Conservation (phyloP, 129 eudicot genomes). For the Oenanthe sinensis region DNA sequence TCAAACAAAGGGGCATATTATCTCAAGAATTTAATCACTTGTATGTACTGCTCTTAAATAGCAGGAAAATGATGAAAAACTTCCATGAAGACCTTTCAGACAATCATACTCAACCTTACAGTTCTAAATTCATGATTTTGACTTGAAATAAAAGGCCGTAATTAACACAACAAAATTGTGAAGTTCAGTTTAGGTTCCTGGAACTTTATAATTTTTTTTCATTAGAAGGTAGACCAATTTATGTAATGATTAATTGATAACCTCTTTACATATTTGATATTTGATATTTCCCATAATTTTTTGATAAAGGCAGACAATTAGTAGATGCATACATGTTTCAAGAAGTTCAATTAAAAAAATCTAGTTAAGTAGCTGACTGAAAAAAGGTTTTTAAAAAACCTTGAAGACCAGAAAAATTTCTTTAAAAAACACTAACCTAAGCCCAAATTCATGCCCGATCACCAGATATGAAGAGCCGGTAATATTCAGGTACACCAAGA, state of each 20-base stretch:
- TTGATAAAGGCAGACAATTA: not conserved
- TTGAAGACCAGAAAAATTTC: not conserved
- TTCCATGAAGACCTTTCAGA: not conserved
- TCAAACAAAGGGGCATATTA: not conserved
- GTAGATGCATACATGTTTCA: not conserved
- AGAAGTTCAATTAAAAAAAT: not conserved
- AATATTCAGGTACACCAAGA: not conserved
- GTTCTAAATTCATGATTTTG: not conserved
- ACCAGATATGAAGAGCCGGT: not conserved
- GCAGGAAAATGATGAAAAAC: not conserved
- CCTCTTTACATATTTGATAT: not conserved
- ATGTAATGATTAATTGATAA: not conserved
- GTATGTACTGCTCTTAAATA: not conserved
- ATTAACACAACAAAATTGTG: not conserved
- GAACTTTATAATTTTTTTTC: not conserved
- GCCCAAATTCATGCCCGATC: conserved; percentile 26
- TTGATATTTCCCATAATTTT: no score
- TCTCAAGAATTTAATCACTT: not conserved
- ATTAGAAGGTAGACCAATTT: not conserved
- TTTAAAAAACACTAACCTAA: conserved; percentile 14
- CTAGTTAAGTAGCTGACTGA: not conserved
- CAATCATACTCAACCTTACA: not conserved
- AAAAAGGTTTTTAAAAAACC: not conserved
- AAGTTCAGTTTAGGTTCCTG: not conserved
- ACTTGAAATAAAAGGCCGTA: not conserved